Evolutionary conservation across 2,329 filamentous ascomycete species (phyloP).

Genomic region (Colletotrichum brevisporum): DNA sequence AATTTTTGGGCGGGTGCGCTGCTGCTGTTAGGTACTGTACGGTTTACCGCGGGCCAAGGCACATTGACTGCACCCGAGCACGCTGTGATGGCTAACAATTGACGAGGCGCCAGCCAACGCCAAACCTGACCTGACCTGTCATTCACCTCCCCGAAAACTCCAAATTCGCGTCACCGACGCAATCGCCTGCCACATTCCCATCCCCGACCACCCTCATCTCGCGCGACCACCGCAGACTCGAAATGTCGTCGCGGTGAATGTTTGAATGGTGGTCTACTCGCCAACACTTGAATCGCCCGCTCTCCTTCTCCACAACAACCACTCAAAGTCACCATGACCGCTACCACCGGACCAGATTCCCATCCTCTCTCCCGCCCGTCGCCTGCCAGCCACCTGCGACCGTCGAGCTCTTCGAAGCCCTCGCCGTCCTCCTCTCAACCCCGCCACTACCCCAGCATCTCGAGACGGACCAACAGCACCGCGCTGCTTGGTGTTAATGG

Average conservation of each 20-base stretch:
- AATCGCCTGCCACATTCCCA: constrained; percentile 23
- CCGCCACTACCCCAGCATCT: constrained; percentile 36
- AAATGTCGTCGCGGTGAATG: constrained; percentile 37
- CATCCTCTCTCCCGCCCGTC: constrained; percentile 26
- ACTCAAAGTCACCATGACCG: constrained; percentile 35
- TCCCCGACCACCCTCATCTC: constrained; percentile 20
- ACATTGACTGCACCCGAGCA: constrained; percentile 16
- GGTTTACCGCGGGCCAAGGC: constrained; percentile 9
- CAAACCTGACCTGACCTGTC: constrained; percentile 26
- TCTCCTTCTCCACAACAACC: neutral
- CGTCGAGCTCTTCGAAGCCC: constrained; percentile 35
- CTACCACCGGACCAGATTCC: constrained; percentile 33
- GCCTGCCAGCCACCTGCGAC: constrained; percentile 34
- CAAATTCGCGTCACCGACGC: constrained; percentile 40
- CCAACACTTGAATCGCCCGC: constrained; percentile 13
- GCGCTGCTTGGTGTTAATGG: constrained; percentile 40
- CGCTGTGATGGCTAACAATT: constrained; percentile 23
- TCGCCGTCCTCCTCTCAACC: constrained; percentile 33
- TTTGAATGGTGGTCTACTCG: constrained; percentile 27
- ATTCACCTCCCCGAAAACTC: constrained; percentile 38
- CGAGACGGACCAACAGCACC: constrained; percentile 38
- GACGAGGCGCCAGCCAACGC: constrained; percentile 8
- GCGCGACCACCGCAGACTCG: constrained; percentile 24
- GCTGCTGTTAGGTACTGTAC: neutral
- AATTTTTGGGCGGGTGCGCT: constrained; percentile 28